These are phyloP conservation scores for Ceratocystiopsis minuta DNA, from an alignment of 2,329 filamentous ascomycete genomes.

Conservation along the genomic window DNA sequence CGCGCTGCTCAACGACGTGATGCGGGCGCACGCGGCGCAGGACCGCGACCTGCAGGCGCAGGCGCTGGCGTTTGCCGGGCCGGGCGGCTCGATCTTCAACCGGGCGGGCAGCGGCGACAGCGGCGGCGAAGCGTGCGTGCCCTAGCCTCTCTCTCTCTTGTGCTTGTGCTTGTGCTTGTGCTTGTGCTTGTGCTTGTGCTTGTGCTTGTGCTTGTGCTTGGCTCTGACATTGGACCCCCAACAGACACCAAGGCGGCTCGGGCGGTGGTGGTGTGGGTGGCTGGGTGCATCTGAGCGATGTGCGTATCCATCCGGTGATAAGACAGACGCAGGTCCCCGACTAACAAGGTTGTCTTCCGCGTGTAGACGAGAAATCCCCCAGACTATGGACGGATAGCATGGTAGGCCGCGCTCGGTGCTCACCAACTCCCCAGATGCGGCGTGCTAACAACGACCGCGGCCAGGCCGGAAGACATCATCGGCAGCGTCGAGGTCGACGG, in stretches of 20 bases:
- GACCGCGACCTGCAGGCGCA: constrained; percentile 20
- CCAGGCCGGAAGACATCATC: constrained; percentile 46
- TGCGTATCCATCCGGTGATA: constrained; percentile 5
- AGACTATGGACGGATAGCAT: constrained; percentile 49
- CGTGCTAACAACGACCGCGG: too few relatives aligned
- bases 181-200: background rate
- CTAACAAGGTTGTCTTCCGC: too few relatives aligned
- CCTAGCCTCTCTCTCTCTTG: background rate
- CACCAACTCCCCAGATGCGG: background rate
- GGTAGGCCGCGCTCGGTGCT: too few relatives aligned
- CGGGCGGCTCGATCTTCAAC: constrained; percentile 34
- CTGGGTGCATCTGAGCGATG: constrained; percentile 46
- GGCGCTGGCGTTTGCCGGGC: constrained; percentile 40
- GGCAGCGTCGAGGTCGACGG: constrained; percentile 48
- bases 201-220: background rate
- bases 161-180: background rate
- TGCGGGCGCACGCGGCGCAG: constrained; percentile 16
- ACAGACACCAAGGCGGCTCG: constrained; percentile 34
- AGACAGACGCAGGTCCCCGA: too few relatives aligned
- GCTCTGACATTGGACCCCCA: background rate
- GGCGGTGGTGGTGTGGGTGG: constrained; percentile 42
- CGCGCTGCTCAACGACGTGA: constrained; percentile 14
- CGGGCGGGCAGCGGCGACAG: constrained; percentile 26
- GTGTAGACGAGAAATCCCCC: constrained; percentile 35
- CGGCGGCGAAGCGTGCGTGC: constrained; percentile 16